These are phyloP conservation scores for Monosporozyma servazzii DNA, from an alignment of 805 yeast species.

Conservation along the genomic window DNA sequence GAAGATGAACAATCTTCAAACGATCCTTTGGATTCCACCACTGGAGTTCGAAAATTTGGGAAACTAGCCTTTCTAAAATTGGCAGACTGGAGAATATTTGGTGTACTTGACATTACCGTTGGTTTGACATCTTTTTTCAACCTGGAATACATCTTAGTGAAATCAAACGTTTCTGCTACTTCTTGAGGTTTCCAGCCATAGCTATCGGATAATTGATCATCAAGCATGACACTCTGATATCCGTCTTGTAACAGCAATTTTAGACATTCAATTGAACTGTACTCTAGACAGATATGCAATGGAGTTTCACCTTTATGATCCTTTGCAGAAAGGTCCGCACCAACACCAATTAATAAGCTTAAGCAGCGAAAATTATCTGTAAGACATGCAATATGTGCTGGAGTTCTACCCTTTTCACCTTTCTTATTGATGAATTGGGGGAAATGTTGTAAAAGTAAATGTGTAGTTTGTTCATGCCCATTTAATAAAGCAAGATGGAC, in stretches of 20 bases:
- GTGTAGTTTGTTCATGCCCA: conserved; percentile 66
- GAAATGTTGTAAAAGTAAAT: conserved; percentile 58
- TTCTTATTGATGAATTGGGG: conserved; percentile 43
- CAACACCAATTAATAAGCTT: conserved; percentile 56
- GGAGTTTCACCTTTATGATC: conserved; percentile 77
- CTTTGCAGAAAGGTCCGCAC: conserved; percentile 64
- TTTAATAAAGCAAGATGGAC: conserved; percentile 60
- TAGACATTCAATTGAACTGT: conserved; percentile 51
- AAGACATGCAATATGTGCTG: conserved; percentile 59
- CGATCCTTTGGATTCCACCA: conserved; percentile 15
- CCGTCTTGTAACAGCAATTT: conserved; percentile 38
- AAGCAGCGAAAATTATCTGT: conserved; percentile 55
- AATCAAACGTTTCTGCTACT: conserved; percentile 45
- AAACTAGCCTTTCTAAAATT: conserved; percentile 11
- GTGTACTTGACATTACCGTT: conserved; percentile 4
- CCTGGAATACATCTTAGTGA: conserved; percentile 35
- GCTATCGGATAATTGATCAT: conserved; percentile 36
- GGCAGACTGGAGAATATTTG: background rate
- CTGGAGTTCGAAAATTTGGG: conserved; percentile 22
- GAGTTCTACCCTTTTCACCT: conserved; percentile 45
- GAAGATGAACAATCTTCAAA: conserved; percentile 28
- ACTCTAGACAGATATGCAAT: conserved; percentile 71
- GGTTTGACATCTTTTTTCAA: conserved; percentile 17
- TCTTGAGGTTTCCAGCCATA: conserved; percentile 63
- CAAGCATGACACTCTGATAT: conserved; percentile 23